Evolutionary conservation across 257 asterid species (phyloP), one percentile per base, ranked within the genome.

Genomic region (Avicennia marina): DNA sequence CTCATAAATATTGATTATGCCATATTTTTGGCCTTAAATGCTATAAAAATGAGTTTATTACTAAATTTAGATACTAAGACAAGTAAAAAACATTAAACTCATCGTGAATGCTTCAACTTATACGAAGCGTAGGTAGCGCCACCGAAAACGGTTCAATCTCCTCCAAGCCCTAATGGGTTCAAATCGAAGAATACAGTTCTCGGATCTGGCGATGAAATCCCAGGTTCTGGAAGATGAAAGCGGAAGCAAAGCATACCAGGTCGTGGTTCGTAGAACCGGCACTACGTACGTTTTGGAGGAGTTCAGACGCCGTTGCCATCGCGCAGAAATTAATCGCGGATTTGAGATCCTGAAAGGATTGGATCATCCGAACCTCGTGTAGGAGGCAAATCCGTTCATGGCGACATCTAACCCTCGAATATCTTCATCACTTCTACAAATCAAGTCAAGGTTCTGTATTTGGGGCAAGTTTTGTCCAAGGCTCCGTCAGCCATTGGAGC

Each of bases 311-410:
- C 55, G 0, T 20, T 59, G 46, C 53, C 27, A 44, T 6, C 66
- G 34, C 19, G 34, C 58, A 34, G 9, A 66, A 33, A 56, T 72
- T 43, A 33, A 9, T 29, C 50, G 24, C 36, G 70, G 66, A 47
- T 18, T 66, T 24, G 42, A 56, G 26, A 25, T 22, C 2, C 45
- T 72, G 27, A 57, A 61, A 57, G 34, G 16, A 36, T 49, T 72
- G 44, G 36, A 66, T 24, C 66, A 66, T n/a, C 70, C 70, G 4
- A 72, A 66, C 56, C 59, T 66, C 25, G 60, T 66, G 44, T 56
- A 52, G 10, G 17, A 1, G 47, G 54, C 1, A 7, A 10, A 4
- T 47, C 64, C 9, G 7, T 53, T 26, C 79, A 73, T 31, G 72
- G 75, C 4, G 65, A 34, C 26, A 7, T 68, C 24, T 47, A 42